Conservation (phyloP, 441 rosid genomes). For the Omphalea diandra region DNA sequence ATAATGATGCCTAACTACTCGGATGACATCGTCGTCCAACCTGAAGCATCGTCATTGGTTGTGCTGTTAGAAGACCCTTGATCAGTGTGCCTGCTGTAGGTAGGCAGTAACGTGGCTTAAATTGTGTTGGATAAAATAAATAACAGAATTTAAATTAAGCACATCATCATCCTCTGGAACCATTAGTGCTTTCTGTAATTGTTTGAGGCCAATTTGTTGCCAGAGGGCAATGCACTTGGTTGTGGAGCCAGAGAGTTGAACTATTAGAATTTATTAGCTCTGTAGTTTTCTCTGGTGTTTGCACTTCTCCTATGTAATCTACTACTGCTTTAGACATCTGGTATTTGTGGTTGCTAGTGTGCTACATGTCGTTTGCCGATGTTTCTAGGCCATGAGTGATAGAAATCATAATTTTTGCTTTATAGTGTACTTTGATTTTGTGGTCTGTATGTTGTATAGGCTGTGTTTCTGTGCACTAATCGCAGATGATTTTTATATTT, state of each 20-base stretch:
- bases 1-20: background rate
- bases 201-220: background rate
- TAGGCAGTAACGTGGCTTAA: background rate
- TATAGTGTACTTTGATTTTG: background rate
- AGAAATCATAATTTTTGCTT: background rate
- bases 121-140: background rate
- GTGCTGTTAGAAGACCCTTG: slow-evolving; percentile 1
- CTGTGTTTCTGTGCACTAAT: background rate
- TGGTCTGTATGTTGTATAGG: background rate
- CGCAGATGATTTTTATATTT: background rate
- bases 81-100: background rate
- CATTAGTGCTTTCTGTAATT: no score
- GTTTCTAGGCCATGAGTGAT: background rate
- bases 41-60: background rate
- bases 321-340: background rate
- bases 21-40: background rate
- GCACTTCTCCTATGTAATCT: background rate
- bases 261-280: background rate
- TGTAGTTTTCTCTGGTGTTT: background rate
- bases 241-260: background rate
- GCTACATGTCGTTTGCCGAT: background rate
- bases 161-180: background rate
- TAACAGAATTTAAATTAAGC: background rate
- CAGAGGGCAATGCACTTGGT: background rate
- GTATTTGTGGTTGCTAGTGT: background rate